Evolutionary conservation across 495 filamentous ascomycete species (phyloP), one percentile per base, ranked within the genome.

Genomic region (Penicillium canescens): DNA sequence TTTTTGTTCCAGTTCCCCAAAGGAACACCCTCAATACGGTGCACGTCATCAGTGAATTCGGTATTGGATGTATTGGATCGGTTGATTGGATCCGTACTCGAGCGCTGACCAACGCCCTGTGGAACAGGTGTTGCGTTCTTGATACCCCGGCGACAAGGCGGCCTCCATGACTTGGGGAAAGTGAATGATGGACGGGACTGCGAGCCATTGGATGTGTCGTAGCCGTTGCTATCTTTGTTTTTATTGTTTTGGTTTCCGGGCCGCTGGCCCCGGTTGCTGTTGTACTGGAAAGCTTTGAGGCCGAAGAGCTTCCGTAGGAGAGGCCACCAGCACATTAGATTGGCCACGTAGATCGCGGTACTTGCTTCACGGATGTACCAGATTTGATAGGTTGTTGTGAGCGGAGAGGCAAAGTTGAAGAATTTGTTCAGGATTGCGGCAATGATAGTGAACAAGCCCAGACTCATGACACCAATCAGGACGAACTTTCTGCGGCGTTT

Each of bases 281-380:
- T 67, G 33, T 61, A 64, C 24, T 67, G 62, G 43, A 69, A 71
- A 9, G 68, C 60, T 21, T 57, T 69, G 34, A 71, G 52, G 3
- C 68, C 68, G 39, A 87, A 85, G 21, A 79, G 42, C 48, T 78
- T 79, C 7, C 79, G 75, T 11, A 85, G 56, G 0, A 84, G 70
- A 1, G 82, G 78, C 82, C 83, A 87, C 60, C 79, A 77, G 57
- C 82, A 83, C 38, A 84, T 83, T 13, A 87, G 60, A 44, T 87
- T 87, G n/a, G 81, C 78, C 3, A 86, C 81, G 42, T 84, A 78
- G 10, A 87, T 76, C 1, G 84, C 81, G 0, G 83, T 86, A 16
- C 77, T 78, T 13, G 81, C 77, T 75, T 88, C 85, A 8, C 85
- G 82, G 18, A 79, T 76, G 59, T 89, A 88, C 85, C 86, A 89